Evolutionary conservation across 148 eudicot species (phyloP).

Genomic region (Polygonum maritimum): DNA sequence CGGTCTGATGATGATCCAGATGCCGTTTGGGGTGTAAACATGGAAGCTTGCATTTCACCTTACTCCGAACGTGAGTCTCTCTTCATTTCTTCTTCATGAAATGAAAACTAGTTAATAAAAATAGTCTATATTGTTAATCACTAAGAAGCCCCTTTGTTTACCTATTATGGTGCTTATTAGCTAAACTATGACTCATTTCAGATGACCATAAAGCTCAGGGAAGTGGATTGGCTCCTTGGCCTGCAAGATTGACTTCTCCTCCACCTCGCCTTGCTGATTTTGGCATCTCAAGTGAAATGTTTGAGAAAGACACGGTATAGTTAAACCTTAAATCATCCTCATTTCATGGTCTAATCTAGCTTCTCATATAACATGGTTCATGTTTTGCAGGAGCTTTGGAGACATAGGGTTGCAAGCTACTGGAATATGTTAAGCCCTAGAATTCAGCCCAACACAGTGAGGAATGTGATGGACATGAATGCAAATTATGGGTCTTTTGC

Average conservation of each 20-base stretch:
- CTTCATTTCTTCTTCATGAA: not conserved
- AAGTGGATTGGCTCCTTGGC: constrained; percentile 95
- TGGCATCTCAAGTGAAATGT: constrained; percentile 69
- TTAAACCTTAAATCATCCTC: not conserved
- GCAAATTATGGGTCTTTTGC: constrained; percentile 93
- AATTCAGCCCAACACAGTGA: constrained; percentile 55
- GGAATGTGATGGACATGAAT: constrained; percentile 98
- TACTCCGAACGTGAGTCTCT: constrained; percentile 83
- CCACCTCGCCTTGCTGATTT: constrained; percentile 99
- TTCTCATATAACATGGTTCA: not conserved
- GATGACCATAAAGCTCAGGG: constrained; percentile 86
- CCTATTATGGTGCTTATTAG: not conserved
- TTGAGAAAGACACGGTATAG: constrained; percentile 84
- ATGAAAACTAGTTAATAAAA: not conserved
- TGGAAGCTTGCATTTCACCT: constrained; percentile 96
- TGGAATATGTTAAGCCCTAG: constrained; percentile 76
- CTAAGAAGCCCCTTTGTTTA: not conserved
- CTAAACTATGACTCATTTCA: constrained; percentile 20
- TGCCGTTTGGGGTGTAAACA: constrained; percentile 69
- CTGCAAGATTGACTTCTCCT: constrained; percentile 80
- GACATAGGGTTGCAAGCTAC: constrained; percentile 70
- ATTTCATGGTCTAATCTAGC: not conserved
- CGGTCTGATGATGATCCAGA: constrained; percentile 77
- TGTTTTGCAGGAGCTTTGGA: constrained; percentile 69
- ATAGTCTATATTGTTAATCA: no score